These are phyloP conservation scores for Tinospora cordifolia DNA, from an alignment of 164 flowering plant genomes.

Conservation along the genomic window DNA sequence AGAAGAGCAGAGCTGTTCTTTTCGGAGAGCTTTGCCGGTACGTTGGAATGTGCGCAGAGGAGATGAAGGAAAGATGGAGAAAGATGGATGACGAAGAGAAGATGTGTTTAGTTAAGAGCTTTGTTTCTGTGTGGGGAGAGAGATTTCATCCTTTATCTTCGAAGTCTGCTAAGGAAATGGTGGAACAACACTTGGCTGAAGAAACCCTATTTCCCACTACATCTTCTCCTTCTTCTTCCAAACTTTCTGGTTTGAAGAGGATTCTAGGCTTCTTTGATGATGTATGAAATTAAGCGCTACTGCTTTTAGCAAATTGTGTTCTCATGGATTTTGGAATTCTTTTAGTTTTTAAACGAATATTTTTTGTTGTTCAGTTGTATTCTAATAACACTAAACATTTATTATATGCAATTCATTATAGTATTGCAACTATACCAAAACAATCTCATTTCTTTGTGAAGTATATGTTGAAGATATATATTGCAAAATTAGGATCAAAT, in stretches of 20 bases:
- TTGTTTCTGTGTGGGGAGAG: conserved; percentile 60
- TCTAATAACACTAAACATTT: no score
- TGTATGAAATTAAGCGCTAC: neutral
- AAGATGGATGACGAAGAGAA: conserved; percentile 52
- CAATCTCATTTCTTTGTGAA: no score
- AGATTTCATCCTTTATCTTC: conserved; percentile 71
- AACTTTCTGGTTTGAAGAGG: conserved; percentile 18
- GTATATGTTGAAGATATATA: no score
- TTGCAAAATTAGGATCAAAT: no score
- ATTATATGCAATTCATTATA: no score
- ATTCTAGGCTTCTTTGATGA: conserved; percentile 13
- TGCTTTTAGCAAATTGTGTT: neutral
- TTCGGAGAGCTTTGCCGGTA: conserved; percentile 45
- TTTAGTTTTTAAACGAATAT: no score
- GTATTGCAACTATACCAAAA: no score
- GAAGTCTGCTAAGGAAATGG: conserved; percentile 57
- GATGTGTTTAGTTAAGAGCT: conserved; percentile 41
- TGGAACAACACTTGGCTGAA: conserved; percentile 49
- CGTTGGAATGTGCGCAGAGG: conserved; percentile 33
- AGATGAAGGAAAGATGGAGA: conserved; percentile 46
- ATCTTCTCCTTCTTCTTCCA: conserved; percentile 8
- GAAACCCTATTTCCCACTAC: conserved; percentile 7
- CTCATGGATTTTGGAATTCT: no score
- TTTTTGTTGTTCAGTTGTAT: no score
- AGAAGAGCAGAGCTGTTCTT: conserved; percentile 54